Percentiles rank a stretch among this genome's conserved stretches.
phyloP scores from a whole-genome alignment of 2,329 filamentous ascomycete species.

The Rutstroemia sp. region DNA sequence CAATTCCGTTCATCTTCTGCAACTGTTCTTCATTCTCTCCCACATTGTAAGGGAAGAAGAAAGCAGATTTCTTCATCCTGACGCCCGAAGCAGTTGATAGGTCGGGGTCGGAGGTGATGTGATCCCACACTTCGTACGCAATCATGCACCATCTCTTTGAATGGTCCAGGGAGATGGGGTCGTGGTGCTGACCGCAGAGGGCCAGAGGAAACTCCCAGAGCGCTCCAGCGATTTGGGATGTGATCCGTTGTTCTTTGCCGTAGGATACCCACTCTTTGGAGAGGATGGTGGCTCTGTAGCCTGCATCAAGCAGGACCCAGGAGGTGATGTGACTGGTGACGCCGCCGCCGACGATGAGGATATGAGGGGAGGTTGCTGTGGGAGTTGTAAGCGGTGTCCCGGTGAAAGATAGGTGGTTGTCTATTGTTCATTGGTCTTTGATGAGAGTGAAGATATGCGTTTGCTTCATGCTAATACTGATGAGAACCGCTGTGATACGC shows the following conservation, averaged over 20 bases:
- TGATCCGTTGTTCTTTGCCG: not conserved
- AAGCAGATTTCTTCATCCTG: constrained; percentile 3
- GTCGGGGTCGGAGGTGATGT: constrained; percentile 4
- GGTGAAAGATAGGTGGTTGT: no score
- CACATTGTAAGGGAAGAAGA: constrained; percentile 2
- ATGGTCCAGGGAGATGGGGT: not conserved
- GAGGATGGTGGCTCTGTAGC: constrained; percentile 3
- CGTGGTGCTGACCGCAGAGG: constrained; percentile 6
- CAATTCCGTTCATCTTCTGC: not conserved
- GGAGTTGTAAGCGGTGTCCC: no score
- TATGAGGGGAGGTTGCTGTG: not conserved
- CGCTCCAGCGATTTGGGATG: constrained; percentile 2
- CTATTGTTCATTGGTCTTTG: no score
- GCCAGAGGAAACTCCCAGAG: constrained; percentile 8
- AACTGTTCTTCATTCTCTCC: not conserved
- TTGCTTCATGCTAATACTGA: no score
- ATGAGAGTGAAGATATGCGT: no score
- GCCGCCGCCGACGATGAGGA: not conserved
- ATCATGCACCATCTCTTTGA: constrained; percentile 8
- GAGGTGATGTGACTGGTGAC: not conserved
- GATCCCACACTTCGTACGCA: not conserved
- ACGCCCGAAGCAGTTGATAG: not conserved
- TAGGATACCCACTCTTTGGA: not conserved
- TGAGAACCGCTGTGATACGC: no score
- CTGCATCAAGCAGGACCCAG: constrained; percentile 3